Base-by-base conservation (phyloP, 192 early-diverging fungal species). In the Lunasporangiospora selenospora region DNA sequence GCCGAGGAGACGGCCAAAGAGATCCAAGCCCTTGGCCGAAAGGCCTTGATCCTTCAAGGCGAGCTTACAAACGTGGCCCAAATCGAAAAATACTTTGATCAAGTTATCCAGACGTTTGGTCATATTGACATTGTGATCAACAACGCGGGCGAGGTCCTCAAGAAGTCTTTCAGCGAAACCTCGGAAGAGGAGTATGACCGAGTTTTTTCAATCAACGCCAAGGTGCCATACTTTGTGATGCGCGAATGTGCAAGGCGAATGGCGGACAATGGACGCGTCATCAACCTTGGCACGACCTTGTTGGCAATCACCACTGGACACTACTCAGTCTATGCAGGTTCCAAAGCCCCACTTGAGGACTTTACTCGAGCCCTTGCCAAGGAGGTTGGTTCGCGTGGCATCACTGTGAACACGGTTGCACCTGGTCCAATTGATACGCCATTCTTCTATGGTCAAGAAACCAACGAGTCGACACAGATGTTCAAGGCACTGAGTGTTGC, bases 81-180 rank as follows among this genome's bases (percentile, higher is more conserved):
- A 31, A 62, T 77, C 8, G 62, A 67, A 12, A 39, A 66, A 6
- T 62, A 71, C 24, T 73, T 77, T 56, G 43, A 47, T 7, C 46
- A 77, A 44, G 66, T 77, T 34, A 26, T 62, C 24, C 6, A 51
- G 6, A 32, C 44, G 1, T 65, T 78, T 36, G 62, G 62, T 4
- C 67, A 53, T 41, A 38, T 78, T n/a, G 77, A 78, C 50, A 78
- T 78, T 41, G 66, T 78, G 33, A 58, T 78, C 43, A 75, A 71
- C 61, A 78, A 78, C 18, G 77, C 77, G 0, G 77, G 67, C 10
- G 38, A 60, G 23, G 65, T 66, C 1, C 49, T 70, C 57, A 63
- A 61, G 56, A 75, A 70, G 23, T 46, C 70, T 40, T 46, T 80
- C 21, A 37, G 53, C 0, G 29, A 77, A 27, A 75, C 57, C 31